A percentile compares a stretch with the other conserved stretches of the same genome.
Evolutionary conservation across 352 stramenopile genomes (phyloP).

Genomic region (Phytopythium boreale): DNA sequence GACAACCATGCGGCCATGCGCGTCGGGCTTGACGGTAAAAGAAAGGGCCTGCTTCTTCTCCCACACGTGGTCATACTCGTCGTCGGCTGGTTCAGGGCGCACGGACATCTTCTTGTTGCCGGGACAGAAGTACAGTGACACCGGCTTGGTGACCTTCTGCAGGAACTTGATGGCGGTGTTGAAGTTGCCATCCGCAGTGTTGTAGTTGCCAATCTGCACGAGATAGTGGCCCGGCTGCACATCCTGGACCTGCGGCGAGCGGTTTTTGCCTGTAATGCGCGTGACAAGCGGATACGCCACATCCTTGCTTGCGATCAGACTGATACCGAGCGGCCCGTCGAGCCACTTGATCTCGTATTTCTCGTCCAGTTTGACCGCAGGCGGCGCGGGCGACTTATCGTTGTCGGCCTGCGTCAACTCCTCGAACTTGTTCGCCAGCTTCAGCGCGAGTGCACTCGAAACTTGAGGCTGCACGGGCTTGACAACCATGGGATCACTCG

Average conservation of each 20-base stretch:
- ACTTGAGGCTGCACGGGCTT: conserved; percentile 73
- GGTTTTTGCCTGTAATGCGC: conserved; percentile 86
- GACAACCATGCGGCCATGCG: conserved; percentile 67
- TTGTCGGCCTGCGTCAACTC: conserved; percentile 67
- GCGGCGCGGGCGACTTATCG: conserved; percentile 61
- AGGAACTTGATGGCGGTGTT: conserved; percentile 89
- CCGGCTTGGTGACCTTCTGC: conserved; percentile 84
- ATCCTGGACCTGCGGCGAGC: conserved; percentile 83
- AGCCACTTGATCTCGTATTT: conserved; percentile 89
- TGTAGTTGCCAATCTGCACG: conserved; percentile 84
- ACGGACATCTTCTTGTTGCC: conserved; percentile 77
- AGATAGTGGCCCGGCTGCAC: conserved; percentile 86
- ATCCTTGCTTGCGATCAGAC: conserved; percentile 86
- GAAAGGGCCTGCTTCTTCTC: conserved; percentile 87
- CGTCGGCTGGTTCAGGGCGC: conserved; percentile 53
- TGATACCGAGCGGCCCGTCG: conserved; percentile 82
- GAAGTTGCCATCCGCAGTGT: conserved; percentile 82
- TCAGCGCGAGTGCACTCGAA: conserved; percentile 64
- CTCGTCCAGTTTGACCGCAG: conserved; percentile 72
- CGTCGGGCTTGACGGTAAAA: conserved; percentile 76
- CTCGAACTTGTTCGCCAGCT: conserved; percentile 74
- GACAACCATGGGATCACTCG: conserved; percentile 72
- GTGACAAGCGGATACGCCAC: conserved; percentile 84
- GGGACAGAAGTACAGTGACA: conserved; percentile 81
- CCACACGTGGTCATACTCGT: conserved; percentile 88